These are phyloP conservation scores for Paraglomus occultum DNA, from an alignment of 192 early-diverging fungal species.

Conservation along the genomic window DNA sequence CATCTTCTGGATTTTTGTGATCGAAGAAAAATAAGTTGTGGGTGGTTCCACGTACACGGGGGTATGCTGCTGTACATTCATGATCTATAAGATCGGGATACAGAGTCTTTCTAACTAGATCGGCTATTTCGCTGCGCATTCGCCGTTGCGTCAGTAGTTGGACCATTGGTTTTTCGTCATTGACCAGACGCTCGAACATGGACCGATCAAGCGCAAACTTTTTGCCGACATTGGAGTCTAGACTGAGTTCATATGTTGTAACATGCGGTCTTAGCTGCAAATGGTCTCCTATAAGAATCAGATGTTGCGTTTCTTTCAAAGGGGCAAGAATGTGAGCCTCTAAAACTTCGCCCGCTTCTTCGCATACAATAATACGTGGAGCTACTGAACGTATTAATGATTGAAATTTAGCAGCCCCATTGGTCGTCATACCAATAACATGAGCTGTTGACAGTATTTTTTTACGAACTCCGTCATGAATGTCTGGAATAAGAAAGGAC, in stretches of 20 bases:
- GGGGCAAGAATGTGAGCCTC: not conserved
- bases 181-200: conserved; percentile 55
- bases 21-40: conserved; percentile 50
- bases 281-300: conserved; percentile 3
- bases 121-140: conserved; percentile 54
- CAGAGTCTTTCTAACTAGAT: conserved; percentile 45
- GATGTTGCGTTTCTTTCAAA: not conserved
- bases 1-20: conserved; percentile 46
- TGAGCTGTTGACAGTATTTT: conserved; percentile 29
- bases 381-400: conserved; percentile 19
- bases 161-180: too few species aligned
- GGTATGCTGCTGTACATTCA: conserved; percentile 28
- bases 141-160: too few species aligned
- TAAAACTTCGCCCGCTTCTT: not conserved
- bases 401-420: conserved; percentile 44
- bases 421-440: conserved; percentile 49
- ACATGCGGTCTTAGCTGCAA: conserved; percentile 24
- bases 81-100: conserved; percentile 48
- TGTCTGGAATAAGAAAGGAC: too few species aligned
- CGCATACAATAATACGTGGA: conserved; percentile 2
- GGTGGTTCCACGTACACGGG: conserved; percentile 41
- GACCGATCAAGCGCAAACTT: conserved; percentile 45
- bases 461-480: conserved; percentile 22
- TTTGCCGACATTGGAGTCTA: conserved; percentile 37
- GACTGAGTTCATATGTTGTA: conserved; percentile 31